phyloP scores from a whole-genome alignment of 1,284 basidiomycete genomes.

The Microbotryum scabiosae region DNA sequence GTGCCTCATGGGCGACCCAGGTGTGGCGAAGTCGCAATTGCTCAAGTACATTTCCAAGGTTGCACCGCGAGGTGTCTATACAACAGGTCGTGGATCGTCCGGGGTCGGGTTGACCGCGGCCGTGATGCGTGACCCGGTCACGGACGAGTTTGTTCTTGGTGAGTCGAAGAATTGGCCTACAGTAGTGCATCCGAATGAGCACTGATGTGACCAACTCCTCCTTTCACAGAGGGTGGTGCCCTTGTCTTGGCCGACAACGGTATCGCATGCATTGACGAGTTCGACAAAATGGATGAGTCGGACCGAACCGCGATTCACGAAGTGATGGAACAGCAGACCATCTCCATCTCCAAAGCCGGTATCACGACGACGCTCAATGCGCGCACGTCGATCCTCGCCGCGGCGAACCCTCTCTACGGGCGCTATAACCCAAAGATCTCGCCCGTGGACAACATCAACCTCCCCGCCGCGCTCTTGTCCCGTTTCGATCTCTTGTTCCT shows the following conservation, averaged over 20 bases:
- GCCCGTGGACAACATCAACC: slow-evolving; percentile 98
- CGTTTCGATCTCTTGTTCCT: slow-evolving; percentile 96
- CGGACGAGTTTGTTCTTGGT: slow-evolving; percentile 99
- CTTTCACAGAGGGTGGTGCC: slow-evolving; percentile 79
- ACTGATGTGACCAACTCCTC: background rate
- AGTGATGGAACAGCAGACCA: slow-evolving; percentile 99
- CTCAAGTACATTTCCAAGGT: slow-evolving; percentile 99
- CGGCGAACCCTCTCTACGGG: slow-evolving; percentile 95
- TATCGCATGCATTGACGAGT: slow-evolving; percentile 99
- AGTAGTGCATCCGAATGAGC: background rate
- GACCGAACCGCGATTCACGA: slow-evolving; percentile 99
- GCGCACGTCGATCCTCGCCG: slow-evolving; percentile 94
- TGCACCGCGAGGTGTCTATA: slow-evolving; percentile 94
- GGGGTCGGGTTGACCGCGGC: slow-evolving; percentile 98
- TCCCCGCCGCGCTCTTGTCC: slow-evolving; percentile 90
- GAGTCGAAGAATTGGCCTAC: slow-evolving; percentile 37
- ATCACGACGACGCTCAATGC: slow-evolving; percentile 98
- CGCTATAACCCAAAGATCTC: slow-evolving; percentile 96
- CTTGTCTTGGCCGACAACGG: slow-evolving; percentile 97
- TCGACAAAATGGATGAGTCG: slow-evolving; percentile 99
- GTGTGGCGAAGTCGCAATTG: slow-evolving; percentile 97
- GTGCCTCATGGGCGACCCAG: slow-evolving; percentile 98
- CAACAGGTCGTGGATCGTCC: slow-evolving; percentile 94
- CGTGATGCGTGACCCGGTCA: slow-evolving; percentile 98
- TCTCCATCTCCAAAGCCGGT: slow-evolving; percentile 97